Base-by-base conservation (phyloP, 2,329 filamentous ascomycete species). In the Exophiala sp. region DNA sequence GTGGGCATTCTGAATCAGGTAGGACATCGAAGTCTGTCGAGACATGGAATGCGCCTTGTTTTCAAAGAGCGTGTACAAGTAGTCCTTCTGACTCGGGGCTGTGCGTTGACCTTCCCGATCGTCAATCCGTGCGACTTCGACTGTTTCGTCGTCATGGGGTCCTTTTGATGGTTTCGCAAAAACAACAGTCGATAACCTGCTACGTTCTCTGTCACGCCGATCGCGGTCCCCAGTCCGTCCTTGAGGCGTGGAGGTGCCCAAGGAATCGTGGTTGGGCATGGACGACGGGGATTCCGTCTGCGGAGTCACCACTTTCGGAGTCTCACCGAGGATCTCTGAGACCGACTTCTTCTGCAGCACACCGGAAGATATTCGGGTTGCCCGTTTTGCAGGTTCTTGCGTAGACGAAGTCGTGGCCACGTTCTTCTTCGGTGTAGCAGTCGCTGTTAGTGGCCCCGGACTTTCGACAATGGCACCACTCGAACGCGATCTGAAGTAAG, bases 1-100 rank as follows among this genome's bases (percentile, higher is more conserved):
- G 63, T 90, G 86, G 2, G 90, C 87, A 38, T 87, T 85, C 48
- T 83, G 79, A 2, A 97, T 73, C 0, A 97, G 76, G 35, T 87
- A 83, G 49, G 86, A 72, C n/a, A 84, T 69, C 19, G 75, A 71
- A 14, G 67, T 68, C 35, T 74, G 72, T 52, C 75, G 69, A 39
- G 76, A 76, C 37, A 76, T 77, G 45, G 76, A 75, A 29, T 76
- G 74, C 3, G 75, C 73, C 55, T 78, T 75, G 48, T 80, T 79
- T 27, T 81, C 78, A 63, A 83, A 84, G 14, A 84, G 68, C 5
- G 79, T 80, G 59, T 81, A 78, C 2, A 84, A 68, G 60, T 84
- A 84, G 60, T 85, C 81, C 47, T 70, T 66, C 50, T 75, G 71
- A 38, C 73, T 70, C 77, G 71, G 60, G 79, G 79, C 27, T 81